Base-by-base conservation (phyloP, 2,329 filamentous ascomycete species). In the Coniochaeta hoffmannii region DNA sequence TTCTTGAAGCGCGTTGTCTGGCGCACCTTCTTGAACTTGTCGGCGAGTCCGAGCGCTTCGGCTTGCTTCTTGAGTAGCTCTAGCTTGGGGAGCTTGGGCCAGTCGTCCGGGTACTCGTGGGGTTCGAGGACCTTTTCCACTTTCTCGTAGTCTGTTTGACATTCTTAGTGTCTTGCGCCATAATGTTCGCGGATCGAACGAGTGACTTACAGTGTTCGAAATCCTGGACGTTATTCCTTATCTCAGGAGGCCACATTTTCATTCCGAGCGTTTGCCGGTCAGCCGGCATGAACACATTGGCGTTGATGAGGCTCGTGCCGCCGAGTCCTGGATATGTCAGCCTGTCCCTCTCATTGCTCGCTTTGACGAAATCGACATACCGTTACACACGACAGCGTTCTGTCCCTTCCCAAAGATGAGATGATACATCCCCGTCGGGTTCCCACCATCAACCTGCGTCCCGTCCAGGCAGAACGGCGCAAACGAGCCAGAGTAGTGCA, bases 231-330 rank as follows among this genome's bases (percentile, higher is more conserved):
- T 74, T 62, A 1, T 77, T 60, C 34, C 78, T 68, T 15, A 87
- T 76, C 63, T 86, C 78, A 10, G 73, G 62, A 0, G 85, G 85
- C 85, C 85, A 88, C 9, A 73, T 69, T 2, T 75, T 71, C 68
- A 82, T 73, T 1, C 67, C 64, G 55, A 88, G 66, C 0, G 81
- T 81, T 4, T 73, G 71, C 14, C 77, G 65, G 55, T 86, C 82
- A 2, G 82, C 78, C 60, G 81, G 75, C 15, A 87, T 69, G 61
- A 85, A 88, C 1, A 88, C 80, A 62, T 87, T 87, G 10, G 84
- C 83, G 59, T 88, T 88, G 38, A 88, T 76, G 28, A 88, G 66
- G 64, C 82, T 86, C 1, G 83, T 85, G 10, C 84, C 85, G 11
- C 85, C 85, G 30, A 88, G 78, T 1, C 83, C 76, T 80, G 36